Base-by-base conservation (phyloP, 129 eudicot species). In the Deinandra increscens region DNA sequence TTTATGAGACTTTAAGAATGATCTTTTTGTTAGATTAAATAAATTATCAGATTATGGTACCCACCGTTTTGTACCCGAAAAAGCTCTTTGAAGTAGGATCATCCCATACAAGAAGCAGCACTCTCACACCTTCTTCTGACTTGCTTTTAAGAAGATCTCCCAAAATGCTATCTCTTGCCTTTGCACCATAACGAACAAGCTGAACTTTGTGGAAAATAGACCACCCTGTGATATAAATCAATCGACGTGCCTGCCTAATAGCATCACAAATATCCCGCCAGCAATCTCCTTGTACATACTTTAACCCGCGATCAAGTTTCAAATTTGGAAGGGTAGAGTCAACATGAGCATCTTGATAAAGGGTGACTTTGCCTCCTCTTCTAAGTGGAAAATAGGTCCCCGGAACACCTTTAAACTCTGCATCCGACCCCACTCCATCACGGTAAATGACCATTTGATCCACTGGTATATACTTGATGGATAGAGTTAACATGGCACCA, bases 301-400 rank as follows among this genome's bases (percentile, higher is more conserved):
- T 39, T 65, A 67, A 42, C 37, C 86, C 88, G 29, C 89, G 51
- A n/a, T 81, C 99, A 74, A 94, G 86, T 75, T 74, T 77, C 65
- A 94, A 50, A 45, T 70, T 69, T 0, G 93, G 95, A 7, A 89
- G 78, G 17, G 41, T 42, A 15, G 76, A 86, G 54, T 85, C 95
- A 9, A 79, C 93, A 83, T 94, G 99, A 68, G 95, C 95, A 69
- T 94, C 99, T 85, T 93, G 99, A 81, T 89, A 93, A 26, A 93
- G 95, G 0, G 83, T 85, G 20, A 94, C 88, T 23, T 65, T 85
- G 18, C 91, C 91, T 4, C 97, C 90, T 81, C 63, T 74, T 66
- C 99, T 71, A 38, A 89, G 81, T 19, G 99, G 97, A 74, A 94
- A 94, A 58, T 89, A 89, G 4, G 99, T 94, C 19, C 81, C 84